phyloP scores from a whole-genome alignment of 2,329 filamentous ascomycete genomes.

The Nothophoma quercina region DNA sequence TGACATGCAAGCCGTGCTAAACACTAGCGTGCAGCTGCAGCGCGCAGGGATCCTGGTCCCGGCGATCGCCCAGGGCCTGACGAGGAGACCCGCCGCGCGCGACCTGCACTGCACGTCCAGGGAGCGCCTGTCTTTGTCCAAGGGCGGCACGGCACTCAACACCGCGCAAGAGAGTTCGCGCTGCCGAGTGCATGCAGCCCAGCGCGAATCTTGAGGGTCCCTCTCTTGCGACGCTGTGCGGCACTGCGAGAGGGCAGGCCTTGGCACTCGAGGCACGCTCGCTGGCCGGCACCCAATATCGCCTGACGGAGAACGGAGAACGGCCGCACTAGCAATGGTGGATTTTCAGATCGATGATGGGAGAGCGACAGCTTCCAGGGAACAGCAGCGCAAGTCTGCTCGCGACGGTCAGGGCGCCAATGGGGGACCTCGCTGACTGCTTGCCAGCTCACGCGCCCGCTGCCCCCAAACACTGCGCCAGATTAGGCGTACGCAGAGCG shows the following conservation, averaged over 20 bases:
- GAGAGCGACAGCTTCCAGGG: slow-evolving; percentile 6
- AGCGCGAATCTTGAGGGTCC: background rate
- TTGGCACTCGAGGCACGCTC: background rate
- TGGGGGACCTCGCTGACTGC: background rate
- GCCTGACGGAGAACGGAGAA: slow-evolving; percentile 13
- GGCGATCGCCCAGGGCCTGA: slow-evolving; percentile 22
- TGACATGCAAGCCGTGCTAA: slow-evolving; percentile 20
- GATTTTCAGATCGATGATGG: slow-evolving; percentile 15
- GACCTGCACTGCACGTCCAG: slow-evolving; percentile 16
- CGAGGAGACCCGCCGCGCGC: slow-evolving; percentile 17
- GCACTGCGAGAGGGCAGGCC: background rate
- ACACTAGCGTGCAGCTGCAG: slow-evolving; percentile 14
- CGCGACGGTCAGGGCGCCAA: slow-evolving; percentile 14
- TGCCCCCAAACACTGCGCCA: background rate
- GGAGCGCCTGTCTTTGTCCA: slow-evolving; percentile 10
- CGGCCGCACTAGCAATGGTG: slow-evolving; percentile 18
- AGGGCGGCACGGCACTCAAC: slow-evolving; percentile 7
- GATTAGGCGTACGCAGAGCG: slow-evolving; percentile 1
- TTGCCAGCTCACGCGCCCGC: slow-evolving; percentile 16
- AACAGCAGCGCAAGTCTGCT: slow-evolving; percentile 9
- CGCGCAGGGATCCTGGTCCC: slow-evolving; percentile 14
- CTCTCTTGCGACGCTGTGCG: background rate
- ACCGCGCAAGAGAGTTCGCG: background rate
- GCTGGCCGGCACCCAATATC: background rate
- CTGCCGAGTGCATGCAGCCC: background rate